Base-by-base conservation (phyloP, 805 yeast genomes). In the Zygoascus ofunaensis region DNA sequence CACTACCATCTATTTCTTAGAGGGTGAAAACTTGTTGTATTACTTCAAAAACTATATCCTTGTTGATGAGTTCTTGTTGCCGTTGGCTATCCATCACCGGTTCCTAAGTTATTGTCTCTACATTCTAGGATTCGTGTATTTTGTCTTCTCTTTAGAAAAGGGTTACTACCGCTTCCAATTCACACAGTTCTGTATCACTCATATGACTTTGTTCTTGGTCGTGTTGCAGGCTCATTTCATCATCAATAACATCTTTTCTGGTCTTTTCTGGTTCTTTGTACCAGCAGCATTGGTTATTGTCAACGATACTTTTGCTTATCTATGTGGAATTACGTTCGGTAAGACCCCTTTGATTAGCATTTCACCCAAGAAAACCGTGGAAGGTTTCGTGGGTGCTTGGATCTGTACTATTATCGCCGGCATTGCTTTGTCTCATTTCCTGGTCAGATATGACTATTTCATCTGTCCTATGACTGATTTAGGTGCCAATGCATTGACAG, bases 321-420 rank as follows among this genome's bases (percentile, higher is more conserved):
- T 92, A 40, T 92, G 97, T 67, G 98, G 98, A 38, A 92, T 92
- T 53, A 85, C 97, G 1, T 87, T 92, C 66, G 98, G 98, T 44
- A 77, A 73, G 50, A 90, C 97, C 33, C 95, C 86, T 59, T 76
- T 92, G 57, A 86, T 92, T 55, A 87, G 83, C 42, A 87, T 92
- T 51, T 86, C 96, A 10, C 98, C 98, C 46, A 92, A 92, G 65
- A 92, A 92, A 67, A 92, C 98, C 2, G 87, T 90, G 32, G 98
- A 92, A 68, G 98, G 98, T 2, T 92, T 92, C 58, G 67, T 90
- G 41, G 98, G 98, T 42, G 98, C 97, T 15, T 92, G 98, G 98
- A 64, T 87, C 39, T 90, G 92, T 59, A 92, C 98, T 7, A 80
- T 85, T 4, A 49, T 83, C 30, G 79, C 84, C 50, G 86, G 90